Evolutionary conservation across 129 eudicot species (phyloP), one percentile per base, ranked within the genome.

Genomic region (Tagetes erecta): DNA sequence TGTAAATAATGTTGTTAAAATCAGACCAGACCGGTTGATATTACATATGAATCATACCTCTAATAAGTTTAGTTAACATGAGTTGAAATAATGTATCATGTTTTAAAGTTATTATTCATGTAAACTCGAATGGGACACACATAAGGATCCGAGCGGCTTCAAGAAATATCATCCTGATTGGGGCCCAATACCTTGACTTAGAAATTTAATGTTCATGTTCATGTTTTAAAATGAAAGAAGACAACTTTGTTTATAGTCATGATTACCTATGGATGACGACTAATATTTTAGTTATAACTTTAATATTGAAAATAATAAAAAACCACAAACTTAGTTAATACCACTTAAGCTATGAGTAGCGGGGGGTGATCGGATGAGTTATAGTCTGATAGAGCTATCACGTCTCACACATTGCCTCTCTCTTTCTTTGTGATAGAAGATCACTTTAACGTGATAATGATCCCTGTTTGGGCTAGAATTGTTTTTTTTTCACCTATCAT

Each of bases 241-340:
- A 79, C 83, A 73, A 73, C 37, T 56, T 53, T 79, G 76, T 64
- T 41, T 38, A 46, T 64, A 46, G 80, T 83, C 83, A 82, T 80
- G 80, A 85, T 85, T 79, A 79, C 36, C 41, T 59, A 69, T 63
- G 30, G 40, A 57, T 62, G 44, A 64, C 70, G 53, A 69, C 45
- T 35, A 70, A 64, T 47, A 69, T 68, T 20, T 11, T 39, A 75
- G 7, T 6, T 27, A 37, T 67, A 30, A 6, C 58, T 66, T 66
- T 66, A 66, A 66, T 1, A 41, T 1, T 12, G 8, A 69, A 44
- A 67, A 30, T 44, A 44, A 41, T 67, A 20, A 20, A 20, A 20
- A 20, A 20, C 27, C 27, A 20, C 27, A 20, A 20, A 20, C 27
- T 20, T 20, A 20, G 27, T 20, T 20, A 20, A 20, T 20, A 20